These are phyloP conservation scores for Fagopyrum esculentum DNA, from an alignment of 148 eudicot genomes.

Conservation along the genomic window DNA sequence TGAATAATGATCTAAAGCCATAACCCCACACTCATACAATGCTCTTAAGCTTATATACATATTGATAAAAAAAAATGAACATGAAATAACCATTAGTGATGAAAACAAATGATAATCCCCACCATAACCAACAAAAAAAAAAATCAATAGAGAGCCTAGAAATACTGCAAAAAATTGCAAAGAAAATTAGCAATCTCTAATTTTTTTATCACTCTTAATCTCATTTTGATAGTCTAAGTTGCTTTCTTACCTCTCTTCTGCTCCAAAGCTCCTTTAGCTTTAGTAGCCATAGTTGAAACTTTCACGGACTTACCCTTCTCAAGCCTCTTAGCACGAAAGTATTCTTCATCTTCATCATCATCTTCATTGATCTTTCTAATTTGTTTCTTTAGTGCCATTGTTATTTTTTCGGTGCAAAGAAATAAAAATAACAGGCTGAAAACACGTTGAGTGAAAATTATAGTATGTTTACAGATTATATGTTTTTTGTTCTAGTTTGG, in stretches of 20 bases:
- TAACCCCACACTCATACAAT: neutral
- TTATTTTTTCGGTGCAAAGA: too few relatives aligned
- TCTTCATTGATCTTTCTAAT: neutral
- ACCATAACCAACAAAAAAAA: neutral
- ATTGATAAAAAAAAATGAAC: slow-evolving; percentile 2
- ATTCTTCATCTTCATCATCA: slow-evolving; percentile 13
- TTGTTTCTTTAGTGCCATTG: too few relatives aligned
- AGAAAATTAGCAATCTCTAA: neutral
- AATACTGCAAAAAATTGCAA: neutral
- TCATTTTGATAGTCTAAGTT: neutral
- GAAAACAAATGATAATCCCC: neutral
- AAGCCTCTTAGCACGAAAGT: neutral
- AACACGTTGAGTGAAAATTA: too few relatives aligned
- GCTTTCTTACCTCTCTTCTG: slow-evolving; percentile 37
- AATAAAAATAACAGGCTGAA: too few relatives aligned
- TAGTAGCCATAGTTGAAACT: slow-evolving; percentile 9
- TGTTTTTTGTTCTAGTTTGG: too few relatives aligned
- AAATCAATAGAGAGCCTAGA: neutral
- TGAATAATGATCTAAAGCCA: neutral
- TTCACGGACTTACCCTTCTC: slow-evolving; percentile 17
- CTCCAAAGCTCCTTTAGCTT: slow-evolving; percentile 28
- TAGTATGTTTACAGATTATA: too few relatives aligned
- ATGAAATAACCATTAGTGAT: slow-evolving; percentile 1
- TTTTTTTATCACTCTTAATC: neutral
- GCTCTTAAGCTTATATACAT: neutral